Conservation (phyloP, 2,329 filamentous ascomycete genomes). For the Venturia carpophila region DNA sequence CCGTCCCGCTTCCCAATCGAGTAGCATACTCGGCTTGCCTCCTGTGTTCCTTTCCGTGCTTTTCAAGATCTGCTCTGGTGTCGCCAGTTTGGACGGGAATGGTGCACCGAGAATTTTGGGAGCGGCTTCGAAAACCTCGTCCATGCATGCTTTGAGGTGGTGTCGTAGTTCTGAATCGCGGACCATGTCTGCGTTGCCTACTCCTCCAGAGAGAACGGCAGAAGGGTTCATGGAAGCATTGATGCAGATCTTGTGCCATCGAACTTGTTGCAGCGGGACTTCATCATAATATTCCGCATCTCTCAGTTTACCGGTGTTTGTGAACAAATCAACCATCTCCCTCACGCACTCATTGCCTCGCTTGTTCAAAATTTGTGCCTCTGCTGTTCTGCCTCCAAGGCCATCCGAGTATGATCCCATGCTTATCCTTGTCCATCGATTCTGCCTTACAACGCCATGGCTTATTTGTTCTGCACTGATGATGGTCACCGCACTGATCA, state of each 20-base stretch:
- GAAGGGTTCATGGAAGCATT: conserved; percentile 69
- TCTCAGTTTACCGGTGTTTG: conserved; percentile 51
- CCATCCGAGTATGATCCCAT: conserved; percentile 57
- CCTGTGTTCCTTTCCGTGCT: conserved; percentile 59
- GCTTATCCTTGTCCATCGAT: conserved; percentile 66
- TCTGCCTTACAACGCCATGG: conserved; percentile 58
- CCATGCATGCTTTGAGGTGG: conserved; percentile 60
- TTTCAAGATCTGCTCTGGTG: conserved; percentile 53
- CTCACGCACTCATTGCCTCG: conserved; percentile 39
- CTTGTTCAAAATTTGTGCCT: conserved; percentile 27
- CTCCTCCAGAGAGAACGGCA: conserved; percentile 57
- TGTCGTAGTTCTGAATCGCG: conserved; percentile 53
- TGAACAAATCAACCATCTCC: conserved; percentile 48
- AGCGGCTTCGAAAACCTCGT: conserved; percentile 58
- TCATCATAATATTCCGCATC: conserved; percentile 60
- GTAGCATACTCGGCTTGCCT: conserved; percentile 55
- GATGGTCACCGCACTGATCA: conserved; percentile 62
- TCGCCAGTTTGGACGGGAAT: conserved; percentile 53
- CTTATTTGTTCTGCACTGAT: conserved; percentile 58
- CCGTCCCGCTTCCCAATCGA: conserved; percentile 60
- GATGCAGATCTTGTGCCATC: conserved; percentile 72
- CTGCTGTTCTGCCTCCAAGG: conserved; percentile 30
- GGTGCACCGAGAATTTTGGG: conserved; percentile 54
- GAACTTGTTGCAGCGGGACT: conserved; percentile 58
- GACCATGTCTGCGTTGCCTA: conserved; percentile 59